Conservation (phyloP, 2,329 filamentous ascomycete species). For the Diaporthe sp. region DNA sequence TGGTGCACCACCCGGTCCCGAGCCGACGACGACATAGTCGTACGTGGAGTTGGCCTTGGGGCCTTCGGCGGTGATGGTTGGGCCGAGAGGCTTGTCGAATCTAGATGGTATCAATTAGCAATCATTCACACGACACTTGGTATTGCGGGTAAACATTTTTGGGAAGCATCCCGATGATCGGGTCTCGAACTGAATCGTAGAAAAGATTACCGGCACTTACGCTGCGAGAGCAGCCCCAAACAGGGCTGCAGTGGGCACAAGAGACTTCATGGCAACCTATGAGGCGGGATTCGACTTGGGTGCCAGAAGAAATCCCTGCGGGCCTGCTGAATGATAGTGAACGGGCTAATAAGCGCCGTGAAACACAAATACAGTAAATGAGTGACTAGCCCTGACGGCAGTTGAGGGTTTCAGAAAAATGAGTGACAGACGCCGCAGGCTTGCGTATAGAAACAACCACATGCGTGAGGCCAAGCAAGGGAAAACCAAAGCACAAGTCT, state of each 20-base stretch:
- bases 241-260: constrained; percentile 16
- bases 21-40: constrained; percentile 69
- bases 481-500: not conserved
- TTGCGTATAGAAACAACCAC: constrained; percentile 9
- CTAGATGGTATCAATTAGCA: not conserved
- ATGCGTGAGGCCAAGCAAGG: constrained; percentile 10
- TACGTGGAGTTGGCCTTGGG: constrained; percentile 50
- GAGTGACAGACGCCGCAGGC: constrained; percentile 21
- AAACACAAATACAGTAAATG: constrained; percentile 14
- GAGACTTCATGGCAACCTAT: constrained; percentile 1
- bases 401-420: constrained; percentile 3
- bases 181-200: too few relatives aligned
- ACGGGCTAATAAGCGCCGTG: not conserved
- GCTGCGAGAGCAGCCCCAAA: constrained; percentile 9
- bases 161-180: not conserved
- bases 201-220: not conserved
- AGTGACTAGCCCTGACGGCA: constrained; percentile 12
- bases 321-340: not conserved
- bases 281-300: not conserved
- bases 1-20: constrained; percentile 65
- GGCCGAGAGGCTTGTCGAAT: constrained; percentile 19
- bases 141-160: not conserved
- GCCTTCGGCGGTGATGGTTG: constrained; percentile 3
- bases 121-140: not conserved
- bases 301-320: not conserved